These are phyloP conservation scores for Jatropha podagrica DNA, from an alignment of 441 rosid species.

Conservation along the genomic window DNA sequence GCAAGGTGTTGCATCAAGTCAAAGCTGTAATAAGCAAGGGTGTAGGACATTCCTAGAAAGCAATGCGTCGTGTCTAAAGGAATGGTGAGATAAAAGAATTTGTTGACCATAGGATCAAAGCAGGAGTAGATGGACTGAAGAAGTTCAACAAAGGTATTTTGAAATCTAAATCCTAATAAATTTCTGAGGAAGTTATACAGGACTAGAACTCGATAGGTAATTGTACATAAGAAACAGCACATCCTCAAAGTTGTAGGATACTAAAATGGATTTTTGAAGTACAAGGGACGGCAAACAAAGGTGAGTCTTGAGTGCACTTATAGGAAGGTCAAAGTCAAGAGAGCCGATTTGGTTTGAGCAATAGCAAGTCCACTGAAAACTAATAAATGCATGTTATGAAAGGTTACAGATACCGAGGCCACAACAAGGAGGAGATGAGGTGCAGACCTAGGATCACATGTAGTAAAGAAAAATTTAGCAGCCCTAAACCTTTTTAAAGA, in stretches of 20 bases:
- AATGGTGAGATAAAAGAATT: not conserved
- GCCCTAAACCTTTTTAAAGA: not conserved
- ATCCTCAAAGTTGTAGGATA: not conserved
- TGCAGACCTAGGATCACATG: not conserved
- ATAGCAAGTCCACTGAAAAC: no score
- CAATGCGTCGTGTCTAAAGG: not conserved
- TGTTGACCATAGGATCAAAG: not conserved
- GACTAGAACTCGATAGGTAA: not conserved
- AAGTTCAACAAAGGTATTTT: not conserved
- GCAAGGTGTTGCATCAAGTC: not conserved
- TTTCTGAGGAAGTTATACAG: not conserved
- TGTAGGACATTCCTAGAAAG: not conserved
- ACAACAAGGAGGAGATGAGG: not conserved
- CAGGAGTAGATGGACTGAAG: not conserved
- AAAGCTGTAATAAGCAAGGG: not conserved
- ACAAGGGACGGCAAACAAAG: not conserved
- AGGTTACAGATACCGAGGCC: not conserved
- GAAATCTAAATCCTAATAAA: not conserved
- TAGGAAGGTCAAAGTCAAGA: not conserved
- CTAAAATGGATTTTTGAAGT: not conserved
- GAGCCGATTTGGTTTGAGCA: not conserved
- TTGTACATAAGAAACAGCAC: not conserved
- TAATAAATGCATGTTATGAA: not conserved
- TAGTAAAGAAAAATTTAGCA: not conserved
- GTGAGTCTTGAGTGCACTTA: no score